Evolutionary conservation across 208 protist genomes (phyloP), one percentile per base, ranked within the genome.

Genomic region (Leishmania braziliensis): DNA sequence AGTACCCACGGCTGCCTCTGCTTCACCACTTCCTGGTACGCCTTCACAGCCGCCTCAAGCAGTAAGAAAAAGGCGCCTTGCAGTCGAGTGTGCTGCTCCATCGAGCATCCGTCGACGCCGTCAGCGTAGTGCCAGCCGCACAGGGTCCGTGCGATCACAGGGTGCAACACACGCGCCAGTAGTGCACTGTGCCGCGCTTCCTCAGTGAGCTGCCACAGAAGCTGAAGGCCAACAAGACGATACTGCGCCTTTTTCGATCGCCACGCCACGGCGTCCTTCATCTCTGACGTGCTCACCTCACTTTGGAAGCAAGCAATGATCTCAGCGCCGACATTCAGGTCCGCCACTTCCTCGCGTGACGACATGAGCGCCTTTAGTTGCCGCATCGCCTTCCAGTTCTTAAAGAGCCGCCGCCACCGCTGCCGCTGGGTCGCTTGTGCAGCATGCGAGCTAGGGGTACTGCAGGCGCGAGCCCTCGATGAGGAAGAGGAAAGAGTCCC

Each of bases 101-200:
- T 90, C 58, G 93, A 92, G 88, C 93, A 96, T 80, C 95, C 90
- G 63, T 96, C 92, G 16, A 98, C 90, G 53, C 86, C 89, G 73
- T 93, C 88, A 29, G 90, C 89, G 82, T 97, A 97, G 90, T 96
- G 92, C 92, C 94, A 97, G 56, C 86, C 92, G 43, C 89, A 93
- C n/a, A 97, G 76, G 16, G 84, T 65, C 70, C 95, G 95, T n/a
- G 93, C 84, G 53, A 98, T 90, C 50, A 92, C 84, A 43, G 95
- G 93, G 78, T 96, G 86, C 62, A 95, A 79, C 75, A 96, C 86
- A 36, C 79, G 36, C 74, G 90, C 89, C 39, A 96, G 58, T 66
- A 86, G 71, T 2, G 79, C 56, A 80, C 86, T 94, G 65, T 89
- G 82, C 53, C 84, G 84, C 68, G 92, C 88, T 81, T 98, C 93